Base-by-base conservation (phyloP, 768 basidiomycete species). In the Glaciozyma antarctica region DNA sequence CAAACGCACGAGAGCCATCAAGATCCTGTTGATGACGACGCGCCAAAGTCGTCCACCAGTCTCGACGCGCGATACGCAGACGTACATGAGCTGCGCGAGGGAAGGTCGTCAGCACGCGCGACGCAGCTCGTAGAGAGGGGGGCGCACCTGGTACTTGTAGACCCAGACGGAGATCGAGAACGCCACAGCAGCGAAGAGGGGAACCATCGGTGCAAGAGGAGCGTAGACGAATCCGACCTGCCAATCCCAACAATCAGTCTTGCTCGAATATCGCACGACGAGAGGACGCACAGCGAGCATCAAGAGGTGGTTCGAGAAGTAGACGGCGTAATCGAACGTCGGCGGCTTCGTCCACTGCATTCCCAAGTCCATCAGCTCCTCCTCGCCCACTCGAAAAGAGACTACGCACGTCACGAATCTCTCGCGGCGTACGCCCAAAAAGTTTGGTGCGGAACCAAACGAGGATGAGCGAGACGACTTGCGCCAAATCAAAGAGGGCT, bases 181-280 rank as follows among this genome's bases (percentile, higher is more conserved):
- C 88, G 91, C 97, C 76, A 92, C 75, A 4, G 86, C 86, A 17
- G 85, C 90, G 22, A 88, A 88, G 32, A 92, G 80, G 13, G 82
- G 82, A 21, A 99, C 92, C 38, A 98, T 78, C 1, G 95, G 95
- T 0, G 94, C 93, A 9, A 99, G 79, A 19, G 94, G 94, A 0
- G 94, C 91, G 73, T 98, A 98, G 22, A 95, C 86, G 57, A 99
- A 77, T 0, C 86, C 93, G 55, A 99, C 90, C n/a, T 88, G 82
- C n/a, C 80, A 87, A 90, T 78, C 85, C 87, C 19, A 10, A 8
- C 48, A 49, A n/a, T 10, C 22, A 22, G 10, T 21, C 21, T 19
- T 24, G 16, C 48, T 21, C 48, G 13, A n/a, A n/a, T n/a, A 21
- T 2, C 21, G 7, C 10, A 10, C 24, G 19, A 3, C 38, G 26